Evolutionary conservation across 768 basidiomycete genomes (phyloP).

Genomic region (Cystobasidium onofrii): DNA sequence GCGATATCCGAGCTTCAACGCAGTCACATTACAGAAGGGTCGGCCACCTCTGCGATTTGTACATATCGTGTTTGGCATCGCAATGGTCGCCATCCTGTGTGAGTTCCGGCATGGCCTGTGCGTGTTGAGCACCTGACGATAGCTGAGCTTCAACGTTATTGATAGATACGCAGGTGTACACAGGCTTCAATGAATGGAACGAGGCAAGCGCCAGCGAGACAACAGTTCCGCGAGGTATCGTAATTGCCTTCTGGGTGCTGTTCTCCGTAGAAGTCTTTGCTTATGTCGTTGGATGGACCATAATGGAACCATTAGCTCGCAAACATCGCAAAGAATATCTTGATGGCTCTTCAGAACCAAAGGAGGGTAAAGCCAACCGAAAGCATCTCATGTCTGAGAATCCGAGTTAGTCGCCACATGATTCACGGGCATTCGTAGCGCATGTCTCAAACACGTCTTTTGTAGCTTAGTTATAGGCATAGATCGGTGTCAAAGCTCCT

Average conservation of each 20-base stretch:
- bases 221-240: neutral
- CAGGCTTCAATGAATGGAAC: slow-evolving; percentile 28
- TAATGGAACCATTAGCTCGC: slow-evolving; percentile 18
- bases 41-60: neutral
- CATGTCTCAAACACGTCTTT: no score
- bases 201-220: slow-evolving; percentile 15
- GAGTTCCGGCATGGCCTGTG: neutral
- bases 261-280: slow-evolving; percentile 9
- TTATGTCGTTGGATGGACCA: slow-evolving; percentile 27
- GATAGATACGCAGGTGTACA: slow-evolving; percentile 18
- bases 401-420: no score
- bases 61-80: slow-evolving; percentile 28
- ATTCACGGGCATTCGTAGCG: no score
- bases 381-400: neutral
- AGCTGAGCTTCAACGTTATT: neutral
- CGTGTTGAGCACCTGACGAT: neutral
- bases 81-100: slow-evolving; percentile 22
- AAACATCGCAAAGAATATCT: neutral
- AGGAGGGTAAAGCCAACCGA: neutral
- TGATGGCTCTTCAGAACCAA: neutral
- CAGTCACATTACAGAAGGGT: slow-evolving; percentile 7
- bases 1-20: slow-evolving; percentile 1
- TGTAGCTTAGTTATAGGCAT: no score
- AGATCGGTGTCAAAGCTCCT: no score
- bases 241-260: slow-evolving; percentile 25